Evolutionary conservation across 768 basidiomycete species (phyloP).

Genomic region (Sutorius australiensis): DNA sequence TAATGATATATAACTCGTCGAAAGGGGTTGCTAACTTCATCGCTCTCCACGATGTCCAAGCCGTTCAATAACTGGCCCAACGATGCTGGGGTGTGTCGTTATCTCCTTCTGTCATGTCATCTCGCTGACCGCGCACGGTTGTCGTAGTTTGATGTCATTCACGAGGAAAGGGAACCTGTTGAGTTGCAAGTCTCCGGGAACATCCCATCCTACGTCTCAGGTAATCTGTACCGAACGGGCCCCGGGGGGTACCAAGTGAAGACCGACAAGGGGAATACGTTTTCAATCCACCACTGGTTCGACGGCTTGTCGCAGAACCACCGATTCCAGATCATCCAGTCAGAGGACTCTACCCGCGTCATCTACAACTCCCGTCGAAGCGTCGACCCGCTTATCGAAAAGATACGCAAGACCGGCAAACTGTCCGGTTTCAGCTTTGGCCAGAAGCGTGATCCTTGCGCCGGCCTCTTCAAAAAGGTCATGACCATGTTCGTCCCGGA

Average conservation of each 20-base stretch:
- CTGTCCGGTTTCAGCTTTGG: constrained; percentile 19
- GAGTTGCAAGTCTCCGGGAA: constrained; percentile 26
- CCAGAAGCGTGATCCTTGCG: constrained; percentile 34
- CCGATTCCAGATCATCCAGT: constrained; percentile 36
- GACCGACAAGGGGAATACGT: constrained; percentile 14
- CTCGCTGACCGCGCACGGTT: neutral
- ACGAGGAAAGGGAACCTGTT: constrained; percentile 27
- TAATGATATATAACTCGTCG: neutral
- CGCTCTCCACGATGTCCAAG: constrained; percentile 12
- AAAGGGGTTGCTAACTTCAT: neutral
- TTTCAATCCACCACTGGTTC: constrained; percentile 38
- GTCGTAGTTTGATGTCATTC: constrained; percentile 25
- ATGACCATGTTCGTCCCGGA: constrained; percentile 30
- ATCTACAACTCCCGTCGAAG: constrained; percentile 34
- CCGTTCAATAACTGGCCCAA: constrained; percentile 32
- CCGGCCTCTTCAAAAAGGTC: constrained; percentile 29
- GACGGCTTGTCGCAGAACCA: constrained; percentile 40
- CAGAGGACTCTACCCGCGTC: constrained; percentile 23
- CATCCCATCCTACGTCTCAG: constrained; percentile 36
- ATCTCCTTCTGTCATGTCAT: neutral
- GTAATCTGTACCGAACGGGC: constrained; percentile 38
- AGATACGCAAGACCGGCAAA: constrained; percentile 24
- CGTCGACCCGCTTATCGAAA: constrained; percentile 28
- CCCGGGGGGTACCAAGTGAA: constrained; percentile 34
- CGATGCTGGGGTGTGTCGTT: constrained; percentile 22